phyloP scores from a whole-genome alignment of 345 rosid genomes.

The Sisymbrium irio region DNA sequence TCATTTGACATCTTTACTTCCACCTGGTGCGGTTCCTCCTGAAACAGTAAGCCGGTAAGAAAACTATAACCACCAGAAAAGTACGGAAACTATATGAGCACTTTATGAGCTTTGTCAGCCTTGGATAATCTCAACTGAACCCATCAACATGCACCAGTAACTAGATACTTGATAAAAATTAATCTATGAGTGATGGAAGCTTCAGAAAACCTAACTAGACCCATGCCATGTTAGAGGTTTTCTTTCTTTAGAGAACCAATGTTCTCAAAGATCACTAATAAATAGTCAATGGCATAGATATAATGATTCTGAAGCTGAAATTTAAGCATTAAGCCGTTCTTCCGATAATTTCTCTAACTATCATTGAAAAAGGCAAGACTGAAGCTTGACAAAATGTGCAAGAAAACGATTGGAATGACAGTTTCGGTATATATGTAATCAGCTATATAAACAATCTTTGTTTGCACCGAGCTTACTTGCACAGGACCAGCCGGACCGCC shows the following conservation, averaged over 20 bases:
- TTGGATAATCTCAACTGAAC: neutral
- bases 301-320: neutral
- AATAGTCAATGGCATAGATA: neutral
- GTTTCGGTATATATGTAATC: neutral
- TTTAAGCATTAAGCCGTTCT: neutral
- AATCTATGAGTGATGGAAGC: neutral
- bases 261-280: constrained; percentile 1
- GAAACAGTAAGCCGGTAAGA: constrained; percentile 27
- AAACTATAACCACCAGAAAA: neutral
- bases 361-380: neutral
- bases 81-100: constrained; percentile 5
- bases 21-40: constrained; percentile 68
- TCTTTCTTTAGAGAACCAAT: constrained; percentile 11
- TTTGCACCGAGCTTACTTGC: constrained; percentile 22
- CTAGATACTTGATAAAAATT: neutral
- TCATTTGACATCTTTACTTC: constrained; percentile 78
- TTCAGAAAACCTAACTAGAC: constrained; percentile 11
- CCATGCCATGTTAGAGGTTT: constrained; percentile 8
- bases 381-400: neutral
- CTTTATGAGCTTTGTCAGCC: neutral
- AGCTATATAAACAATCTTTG: neutral
- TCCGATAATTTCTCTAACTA: constrained; percentile 1
- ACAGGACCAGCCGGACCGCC: constrained; percentile 32
- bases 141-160: neutral
- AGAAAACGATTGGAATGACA: neutral